Conservation (phyloP, 768 basidiomycete species). For the Suillus subaureus region DNA sequence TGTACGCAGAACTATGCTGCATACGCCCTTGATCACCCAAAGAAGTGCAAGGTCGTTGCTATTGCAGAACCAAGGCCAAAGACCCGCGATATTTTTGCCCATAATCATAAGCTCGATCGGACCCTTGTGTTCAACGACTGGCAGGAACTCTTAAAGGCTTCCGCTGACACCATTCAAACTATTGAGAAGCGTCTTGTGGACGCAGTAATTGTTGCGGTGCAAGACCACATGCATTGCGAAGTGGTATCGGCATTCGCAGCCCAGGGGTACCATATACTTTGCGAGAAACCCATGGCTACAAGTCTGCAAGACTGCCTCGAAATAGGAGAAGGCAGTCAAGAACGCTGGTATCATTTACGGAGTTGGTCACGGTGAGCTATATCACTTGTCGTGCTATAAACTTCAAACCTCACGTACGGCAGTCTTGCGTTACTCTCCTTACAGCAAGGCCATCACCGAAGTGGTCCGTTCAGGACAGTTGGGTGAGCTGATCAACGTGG, state of each 20-base stretch:
- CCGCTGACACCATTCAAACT: slow-evolving; percentile 62
- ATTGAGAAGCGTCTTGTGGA: slow-evolving; percentile 77
- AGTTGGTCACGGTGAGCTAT: slow-evolving; percentile 74
- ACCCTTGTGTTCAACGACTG: slow-evolving; percentile 73
- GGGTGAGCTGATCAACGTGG: slow-evolving; percentile 79
- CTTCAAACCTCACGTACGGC: slow-evolving; percentile 4
- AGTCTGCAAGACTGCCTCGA: slow-evolving; percentile 67
- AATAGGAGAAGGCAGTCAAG: slow-evolving; percentile 74
- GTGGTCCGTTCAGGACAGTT: slow-evolving; percentile 70
- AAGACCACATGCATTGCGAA: slow-evolving; percentile 78
- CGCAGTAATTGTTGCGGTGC: slow-evolving; percentile 79
- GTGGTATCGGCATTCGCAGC: slow-evolving; percentile 73
- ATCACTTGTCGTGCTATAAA: background rate
- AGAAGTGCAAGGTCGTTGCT: slow-evolving; percentile 74
- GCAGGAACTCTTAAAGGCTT: slow-evolving; percentile 70
- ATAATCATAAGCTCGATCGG: slow-evolving; percentile 59
- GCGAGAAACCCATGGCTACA: slow-evolving; percentile 94
- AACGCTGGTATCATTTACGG: slow-evolving; percentile 77
- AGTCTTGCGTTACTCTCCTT: slow-evolving; percentile 91
- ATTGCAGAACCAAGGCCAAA: slow-evolving; percentile 82
- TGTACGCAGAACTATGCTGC: slow-evolving; percentile 55
- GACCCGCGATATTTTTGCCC: slow-evolving; percentile 60
- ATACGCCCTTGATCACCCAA: slow-evolving; percentile 63
- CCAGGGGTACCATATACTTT: slow-evolving; percentile 87
- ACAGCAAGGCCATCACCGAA: slow-evolving; percentile 68